Evolutionary conservation across 495 filamentous ascomycete species (phyloP).

Genomic region (Hypoxylon subgilvum): DNA sequence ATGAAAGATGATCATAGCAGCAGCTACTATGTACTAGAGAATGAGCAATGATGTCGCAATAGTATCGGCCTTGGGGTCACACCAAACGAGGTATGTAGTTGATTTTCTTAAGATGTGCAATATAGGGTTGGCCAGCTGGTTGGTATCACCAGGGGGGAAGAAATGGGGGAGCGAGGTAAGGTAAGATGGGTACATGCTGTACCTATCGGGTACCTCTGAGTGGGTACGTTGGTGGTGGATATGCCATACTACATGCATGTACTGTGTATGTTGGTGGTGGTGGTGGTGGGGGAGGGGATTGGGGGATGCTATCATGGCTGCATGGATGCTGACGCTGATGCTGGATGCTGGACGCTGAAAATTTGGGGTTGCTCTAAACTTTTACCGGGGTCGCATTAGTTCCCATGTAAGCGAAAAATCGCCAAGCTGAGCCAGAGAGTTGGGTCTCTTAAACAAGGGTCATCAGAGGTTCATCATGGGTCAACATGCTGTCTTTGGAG

Average conservation of each 20-base stretch:
- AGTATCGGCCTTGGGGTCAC: conserved; percentile 22
- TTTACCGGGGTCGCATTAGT: conserved; percentile 41
- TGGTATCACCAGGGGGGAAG: conserved; percentile 33
- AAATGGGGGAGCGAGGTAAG: conserved; percentile 9
- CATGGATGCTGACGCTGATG: background rate
- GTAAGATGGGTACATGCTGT: no score
- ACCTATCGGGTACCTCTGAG: no score
- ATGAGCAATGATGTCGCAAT: conserved; percentile 35
- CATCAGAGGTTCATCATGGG: background rate
- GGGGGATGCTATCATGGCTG: background rate
- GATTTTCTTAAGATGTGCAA: conserved; percentile 56
- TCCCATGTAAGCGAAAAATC: conserved; percentile 39
- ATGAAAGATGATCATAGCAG: conserved; percentile 13
- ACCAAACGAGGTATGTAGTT: conserved; percentile 28
- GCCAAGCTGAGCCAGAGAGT: conserved; percentile 37
- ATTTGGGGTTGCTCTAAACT: conserved; percentile 40
- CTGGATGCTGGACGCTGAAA: conserved; percentile 9
- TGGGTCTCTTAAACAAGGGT: conserved; percentile 19
- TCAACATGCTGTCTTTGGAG: no score
- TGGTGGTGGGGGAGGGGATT: background rate
- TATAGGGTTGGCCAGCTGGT: conserved; percentile 45
- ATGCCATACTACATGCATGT: background rate
- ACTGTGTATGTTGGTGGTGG: background rate
- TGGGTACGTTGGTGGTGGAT: background rate
- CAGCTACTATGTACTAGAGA: conserved; percentile 14